Conservation (phyloP, 2,329 filamentous ascomycete genomes). For the Stachybotrys elegans region DNA sequence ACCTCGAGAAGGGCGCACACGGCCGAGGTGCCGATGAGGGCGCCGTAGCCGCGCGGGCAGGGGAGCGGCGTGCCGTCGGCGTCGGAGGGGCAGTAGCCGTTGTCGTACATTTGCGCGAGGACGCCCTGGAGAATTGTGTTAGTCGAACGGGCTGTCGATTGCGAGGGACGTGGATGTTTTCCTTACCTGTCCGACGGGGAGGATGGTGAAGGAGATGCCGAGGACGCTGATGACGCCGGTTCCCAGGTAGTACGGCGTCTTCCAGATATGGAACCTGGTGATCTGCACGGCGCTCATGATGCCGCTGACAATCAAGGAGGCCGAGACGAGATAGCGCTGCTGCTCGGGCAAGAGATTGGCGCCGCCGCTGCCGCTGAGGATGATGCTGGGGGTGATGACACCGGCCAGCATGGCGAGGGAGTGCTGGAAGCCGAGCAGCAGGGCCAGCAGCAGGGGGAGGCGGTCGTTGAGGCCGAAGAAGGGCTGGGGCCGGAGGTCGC, state of each 20-base stretch:
- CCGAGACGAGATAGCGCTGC: constrained; percentile 75
- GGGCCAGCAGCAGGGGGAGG: constrained; percentile 69
- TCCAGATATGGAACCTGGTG: constrained; percentile 49
- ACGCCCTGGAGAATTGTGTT: constrained; percentile 63
- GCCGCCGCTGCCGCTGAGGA: constrained; percentile 56
- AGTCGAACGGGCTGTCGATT: constrained; percentile 67
- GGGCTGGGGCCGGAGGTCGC: constrained; percentile 49
- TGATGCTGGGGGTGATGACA: constrained; percentile 73
- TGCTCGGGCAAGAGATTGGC: constrained; percentile 57
- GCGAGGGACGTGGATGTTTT: background rate
- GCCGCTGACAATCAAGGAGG: constrained; percentile 73
- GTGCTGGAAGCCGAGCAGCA: constrained; percentile 76
- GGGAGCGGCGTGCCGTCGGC: constrained; percentile 61
- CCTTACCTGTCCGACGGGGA: constrained; percentile 19
- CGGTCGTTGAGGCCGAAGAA: constrained; percentile 81
- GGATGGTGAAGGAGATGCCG: constrained; percentile 43
- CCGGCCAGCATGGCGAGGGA: constrained; percentile 71
- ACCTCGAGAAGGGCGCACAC: constrained; percentile 66
- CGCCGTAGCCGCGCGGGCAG: constrained; percentile 71
- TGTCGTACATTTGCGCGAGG: constrained; percentile 71
- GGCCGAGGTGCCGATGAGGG: constrained; percentile 63
- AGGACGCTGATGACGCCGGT: constrained; percentile 78
- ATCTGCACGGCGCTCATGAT: constrained; percentile 73
- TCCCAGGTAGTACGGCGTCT: constrained; percentile 59
- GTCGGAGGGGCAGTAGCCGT: constrained; percentile 59